Evolutionary conservation across 805 yeast species (phyloP), one percentile per base, ranked within the genome.

Genomic region (Wickerhamiella nectarea): DNA sequence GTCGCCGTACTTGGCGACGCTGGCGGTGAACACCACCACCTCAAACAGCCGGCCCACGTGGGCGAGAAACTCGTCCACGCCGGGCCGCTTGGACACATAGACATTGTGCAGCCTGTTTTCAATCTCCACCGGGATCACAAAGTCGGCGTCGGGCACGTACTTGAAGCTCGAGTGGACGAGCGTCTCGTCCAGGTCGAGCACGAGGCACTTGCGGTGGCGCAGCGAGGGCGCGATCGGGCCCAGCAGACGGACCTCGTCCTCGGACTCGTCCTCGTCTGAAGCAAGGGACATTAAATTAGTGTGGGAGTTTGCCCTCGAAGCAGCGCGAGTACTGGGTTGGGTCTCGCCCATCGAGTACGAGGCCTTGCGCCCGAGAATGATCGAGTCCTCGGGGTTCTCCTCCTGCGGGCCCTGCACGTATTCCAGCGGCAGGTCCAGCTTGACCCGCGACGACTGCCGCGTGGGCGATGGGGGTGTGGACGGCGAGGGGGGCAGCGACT

Each of bases 1-100:
- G 60, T 91, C 95, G 36, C 97, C 98, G 58, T 91, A 91, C 57
- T 94, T 76, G 50, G 91, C 74, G 10, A 91, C 97, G 36, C 94
- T 80, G 0, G 98, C 98, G 0, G 99, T 91, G 63, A 91, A 91
- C 3, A 91, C 94, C 19, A 91, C 97, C 46, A 91, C 94, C 63
- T 91, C 99, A 59, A 71, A 91, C 55, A 87, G 61, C 58, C 83
- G 70, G 21, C 96, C 94, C 38, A 89, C 94, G 50, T 74, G 71
- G 53, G 66, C 67, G 67, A 91, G 68, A 56, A 91, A 91, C 58
- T 84, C 93, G 63, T 91, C 98, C 41, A 93, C 97, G 1, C 98
- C 98, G 1, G 99, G 99, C 55, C 99, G 74, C 59, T 91, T 91
- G 45, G 87, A 86, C 19, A 91, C 98, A 59, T 86, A 91, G 36